A percentile compares a stretch with the other conserved stretches of the same genome.
Evolutionary conservation across 768 basidiomycete genomes (phyloP).

Genomic region (Coprinopsis marcescibilis): DNA sequence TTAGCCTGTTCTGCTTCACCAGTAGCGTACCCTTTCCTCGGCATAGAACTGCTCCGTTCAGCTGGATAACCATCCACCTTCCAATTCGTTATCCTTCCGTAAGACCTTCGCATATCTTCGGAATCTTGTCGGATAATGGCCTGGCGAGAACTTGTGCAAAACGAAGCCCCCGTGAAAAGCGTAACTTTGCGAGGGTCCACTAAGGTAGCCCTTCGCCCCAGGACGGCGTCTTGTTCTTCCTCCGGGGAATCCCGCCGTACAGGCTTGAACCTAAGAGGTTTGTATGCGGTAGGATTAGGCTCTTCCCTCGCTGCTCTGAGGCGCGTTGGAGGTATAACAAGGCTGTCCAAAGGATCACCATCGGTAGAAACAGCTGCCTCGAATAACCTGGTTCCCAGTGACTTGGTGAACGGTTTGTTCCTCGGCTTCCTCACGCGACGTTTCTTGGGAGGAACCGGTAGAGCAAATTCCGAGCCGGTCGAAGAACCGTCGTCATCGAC

Average conservation of each 20-base stretch:
- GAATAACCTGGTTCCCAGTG: constrained; percentile 8
- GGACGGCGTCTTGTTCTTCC: no score
- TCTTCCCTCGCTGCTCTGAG: neutral
- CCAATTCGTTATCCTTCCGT: constrained; percentile 1
- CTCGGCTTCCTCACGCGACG: neutral
- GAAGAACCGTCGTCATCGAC: neutral
- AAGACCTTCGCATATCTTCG: neutral
- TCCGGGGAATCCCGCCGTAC: neutral
- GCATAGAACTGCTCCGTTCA: no score
- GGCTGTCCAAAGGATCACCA: constrained; percentile 6
- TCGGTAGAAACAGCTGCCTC: constrained; percentile 8
- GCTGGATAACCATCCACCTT: no score
- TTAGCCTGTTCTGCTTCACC: neutral
- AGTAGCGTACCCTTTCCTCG: no score
- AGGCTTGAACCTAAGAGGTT: constrained; percentile 5
- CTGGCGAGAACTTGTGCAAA: constrained; percentile 3
- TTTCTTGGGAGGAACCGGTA: neutral
- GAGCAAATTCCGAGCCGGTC: neutral
- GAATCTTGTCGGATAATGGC: neutral
- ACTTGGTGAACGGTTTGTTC: neutral
- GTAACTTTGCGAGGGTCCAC: constrained; percentile 4
- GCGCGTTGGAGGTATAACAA: neutral
- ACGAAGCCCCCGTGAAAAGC: constrained; percentile 1
- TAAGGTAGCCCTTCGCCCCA: neutral
- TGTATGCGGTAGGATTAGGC: neutral